Evolutionary conservation across 176 grass and related monocot genomes (phyloP).

Genomic region (Ananas comosus): DNA sequence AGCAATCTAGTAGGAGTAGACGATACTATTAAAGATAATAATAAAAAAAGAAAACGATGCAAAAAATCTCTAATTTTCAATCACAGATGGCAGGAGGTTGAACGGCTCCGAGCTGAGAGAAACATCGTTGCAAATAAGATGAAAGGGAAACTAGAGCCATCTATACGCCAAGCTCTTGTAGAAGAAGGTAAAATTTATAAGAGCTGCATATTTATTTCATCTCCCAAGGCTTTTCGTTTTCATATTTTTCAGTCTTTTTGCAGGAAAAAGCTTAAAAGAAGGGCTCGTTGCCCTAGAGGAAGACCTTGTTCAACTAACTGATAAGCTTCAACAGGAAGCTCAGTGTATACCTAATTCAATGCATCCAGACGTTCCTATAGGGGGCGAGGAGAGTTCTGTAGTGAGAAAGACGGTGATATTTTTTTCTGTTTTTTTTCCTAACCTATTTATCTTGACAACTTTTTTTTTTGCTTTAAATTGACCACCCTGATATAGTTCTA

Average conservation of each 20-base stretch:
- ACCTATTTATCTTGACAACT: not conserved
- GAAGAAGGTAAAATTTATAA: conserved; percentile 57
- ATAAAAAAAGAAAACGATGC: conserved; percentile 43
- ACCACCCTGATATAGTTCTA: conserved; percentile 19
- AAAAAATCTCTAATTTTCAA: conserved; percentile 65
- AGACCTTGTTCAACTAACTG: conserved; percentile 64
- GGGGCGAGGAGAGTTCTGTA: conserved; percentile 67
- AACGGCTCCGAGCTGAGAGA: conserved; percentile 81
- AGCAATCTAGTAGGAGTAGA: conserved; percentile 1
- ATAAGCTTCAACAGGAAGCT: conserved; percentile 87
- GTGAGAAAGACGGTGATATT: conserved; percentile 60
- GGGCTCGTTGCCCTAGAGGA: conserved; percentile 72
- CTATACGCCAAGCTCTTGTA: conserved; percentile 75
- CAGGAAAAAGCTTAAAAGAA: conserved; percentile 94
- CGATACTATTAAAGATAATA: conserved; percentile 19
- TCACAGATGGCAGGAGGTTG: conserved; percentile 94
- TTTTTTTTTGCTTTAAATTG: conserved; percentile 5
- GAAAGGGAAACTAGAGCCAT: conserved; percentile 85
- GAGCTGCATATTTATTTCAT: not conserved
- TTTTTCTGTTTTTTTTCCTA: conserved; percentile 11
- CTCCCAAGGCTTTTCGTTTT: conserved; percentile 1
- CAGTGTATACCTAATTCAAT: conserved; percentile 82
- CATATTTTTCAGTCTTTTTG: conserved; percentile 5
- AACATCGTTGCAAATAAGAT: conserved; percentile 91
- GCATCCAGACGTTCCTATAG: conserved; percentile 82